Percentiles rank a stretch among this genome's conserved stretches.
Conservation (phyloP, 176 grass and related monocot species). For the Oryza longistaminata region DNA sequence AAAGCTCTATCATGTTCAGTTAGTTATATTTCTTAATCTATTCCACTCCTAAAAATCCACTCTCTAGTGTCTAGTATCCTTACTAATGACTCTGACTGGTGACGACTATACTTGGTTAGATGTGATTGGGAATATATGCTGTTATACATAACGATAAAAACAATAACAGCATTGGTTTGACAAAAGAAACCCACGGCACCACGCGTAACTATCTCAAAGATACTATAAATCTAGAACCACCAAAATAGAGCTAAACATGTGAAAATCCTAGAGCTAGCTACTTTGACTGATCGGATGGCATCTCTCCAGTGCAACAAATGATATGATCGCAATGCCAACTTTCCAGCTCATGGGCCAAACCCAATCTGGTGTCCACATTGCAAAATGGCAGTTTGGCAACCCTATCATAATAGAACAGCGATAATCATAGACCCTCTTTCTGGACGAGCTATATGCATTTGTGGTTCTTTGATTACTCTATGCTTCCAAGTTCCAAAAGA, state of each 20-base stretch:
- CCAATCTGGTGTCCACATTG: conserved; percentile 27
- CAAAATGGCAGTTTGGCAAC: conserved; percentile 13
- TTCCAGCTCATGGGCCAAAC: conserved; percentile 40
- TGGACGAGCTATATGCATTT: conserved; percentile 2
- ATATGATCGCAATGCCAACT: not conserved
- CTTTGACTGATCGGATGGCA: not conserved
- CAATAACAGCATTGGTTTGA: not conserved
- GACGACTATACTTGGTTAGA: no score
- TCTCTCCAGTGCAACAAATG: not conserved
- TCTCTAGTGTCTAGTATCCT: not conserved
- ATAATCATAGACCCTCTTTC: not conserved
- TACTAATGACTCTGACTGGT: not conserved
- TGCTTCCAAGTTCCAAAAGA: not conserved
- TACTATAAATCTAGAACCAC: not conserved
- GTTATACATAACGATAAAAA: not conserved
- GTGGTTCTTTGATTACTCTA: not conserved
- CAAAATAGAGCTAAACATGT: not conserved
- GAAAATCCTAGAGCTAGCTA: not conserved
- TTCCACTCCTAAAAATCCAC: not conserved
- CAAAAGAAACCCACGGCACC: not conserved
- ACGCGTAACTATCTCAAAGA: not conserved
- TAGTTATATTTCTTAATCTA: not conserved
- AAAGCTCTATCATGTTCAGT: not conserved
- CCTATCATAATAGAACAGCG: not conserved
- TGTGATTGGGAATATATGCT: not conserved